Conservation (phyloP, 2,329 filamentous ascomycete genomes). For the Alternaria consortialis region DNA sequence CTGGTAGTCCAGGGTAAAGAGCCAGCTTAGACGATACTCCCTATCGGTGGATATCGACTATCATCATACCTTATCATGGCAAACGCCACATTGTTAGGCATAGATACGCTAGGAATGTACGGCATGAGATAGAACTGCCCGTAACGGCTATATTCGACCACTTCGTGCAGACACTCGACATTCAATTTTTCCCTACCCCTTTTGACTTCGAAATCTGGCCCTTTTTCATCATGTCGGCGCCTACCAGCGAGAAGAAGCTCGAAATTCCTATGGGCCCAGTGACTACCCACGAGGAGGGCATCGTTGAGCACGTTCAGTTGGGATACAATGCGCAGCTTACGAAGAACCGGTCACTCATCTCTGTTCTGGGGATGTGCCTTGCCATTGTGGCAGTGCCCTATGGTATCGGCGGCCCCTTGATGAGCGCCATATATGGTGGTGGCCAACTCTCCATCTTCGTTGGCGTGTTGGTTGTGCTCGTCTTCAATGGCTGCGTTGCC, state of each 20-base stretch:
- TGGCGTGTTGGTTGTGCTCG: neutral
- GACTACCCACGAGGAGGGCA: constrained; percentile 45
- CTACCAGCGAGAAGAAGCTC: neutral
- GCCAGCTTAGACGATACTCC: neutral
- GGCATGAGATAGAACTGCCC: neutral
- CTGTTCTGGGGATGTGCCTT: neutral
- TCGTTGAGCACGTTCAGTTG: constrained; percentile 8
- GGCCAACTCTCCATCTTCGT: neutral
- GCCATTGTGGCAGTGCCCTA: neutral
- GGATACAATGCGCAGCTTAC: constrained; percentile 1
- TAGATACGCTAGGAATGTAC: neutral
- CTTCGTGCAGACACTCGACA: neutral
- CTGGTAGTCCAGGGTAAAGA: neutral
- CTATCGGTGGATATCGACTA: neutral
- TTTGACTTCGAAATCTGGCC: neutral
- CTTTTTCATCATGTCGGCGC: neutral
- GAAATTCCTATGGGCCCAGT: neutral
- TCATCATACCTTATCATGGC: neutral
- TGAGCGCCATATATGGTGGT: neutral
- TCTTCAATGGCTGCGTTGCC: constrained; percentile 10
- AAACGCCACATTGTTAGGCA: neutral
- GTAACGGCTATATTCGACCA: neutral
- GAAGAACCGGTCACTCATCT: neutral
- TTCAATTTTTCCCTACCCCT: neutral
- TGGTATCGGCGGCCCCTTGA: neutral